Evolutionary conservation across 2,329 filamentous ascomycete genomes (phyloP).

Genomic region (Botrytis galanthina): DNA sequence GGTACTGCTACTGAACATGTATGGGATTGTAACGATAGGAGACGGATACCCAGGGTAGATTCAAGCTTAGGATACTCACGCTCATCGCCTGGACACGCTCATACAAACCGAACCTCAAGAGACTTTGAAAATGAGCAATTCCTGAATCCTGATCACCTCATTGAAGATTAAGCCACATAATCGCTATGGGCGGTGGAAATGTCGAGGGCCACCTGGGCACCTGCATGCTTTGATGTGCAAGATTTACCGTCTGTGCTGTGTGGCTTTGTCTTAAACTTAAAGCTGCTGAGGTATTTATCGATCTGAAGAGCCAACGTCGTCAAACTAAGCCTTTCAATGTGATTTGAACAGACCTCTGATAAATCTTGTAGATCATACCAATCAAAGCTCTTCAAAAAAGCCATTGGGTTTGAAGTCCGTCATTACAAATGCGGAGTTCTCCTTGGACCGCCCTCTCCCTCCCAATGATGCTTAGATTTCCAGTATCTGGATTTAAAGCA

Average conservation of each 20-base stretch:
- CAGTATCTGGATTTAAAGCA: background rate
- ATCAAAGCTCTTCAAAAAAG: background rate
- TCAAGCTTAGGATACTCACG: background rate
- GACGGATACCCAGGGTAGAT: background rate
- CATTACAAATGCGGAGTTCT: background rate
- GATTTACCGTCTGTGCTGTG: background rate
- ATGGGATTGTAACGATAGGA: background rate
- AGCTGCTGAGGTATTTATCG: background rate
- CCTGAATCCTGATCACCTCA: background rate
- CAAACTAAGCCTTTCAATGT: slow-evolving; percentile 10
- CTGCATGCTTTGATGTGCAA: background rate
- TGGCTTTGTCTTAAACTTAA: background rate
- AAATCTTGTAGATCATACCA: background rate
- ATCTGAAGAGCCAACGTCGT: background rate
- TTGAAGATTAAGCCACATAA: background rate
- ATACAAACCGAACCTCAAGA: background rate
- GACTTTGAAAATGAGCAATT: background rate
- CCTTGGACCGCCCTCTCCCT: too few relatives aligned
- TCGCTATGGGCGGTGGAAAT: background rate
- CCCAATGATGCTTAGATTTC: background rate
- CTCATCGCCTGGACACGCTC: background rate
- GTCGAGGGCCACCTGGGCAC: background rate
- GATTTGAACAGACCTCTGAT: background rate
- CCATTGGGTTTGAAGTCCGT: background rate
- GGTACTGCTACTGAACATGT: background rate